A percentile compares a stretch with the other conserved stretches of the same genome.
These are phyloP conservation scores for Pelargonium hybrid DNA, from an alignment of 441 rosid species.

Conservation along the genomic window DNA sequence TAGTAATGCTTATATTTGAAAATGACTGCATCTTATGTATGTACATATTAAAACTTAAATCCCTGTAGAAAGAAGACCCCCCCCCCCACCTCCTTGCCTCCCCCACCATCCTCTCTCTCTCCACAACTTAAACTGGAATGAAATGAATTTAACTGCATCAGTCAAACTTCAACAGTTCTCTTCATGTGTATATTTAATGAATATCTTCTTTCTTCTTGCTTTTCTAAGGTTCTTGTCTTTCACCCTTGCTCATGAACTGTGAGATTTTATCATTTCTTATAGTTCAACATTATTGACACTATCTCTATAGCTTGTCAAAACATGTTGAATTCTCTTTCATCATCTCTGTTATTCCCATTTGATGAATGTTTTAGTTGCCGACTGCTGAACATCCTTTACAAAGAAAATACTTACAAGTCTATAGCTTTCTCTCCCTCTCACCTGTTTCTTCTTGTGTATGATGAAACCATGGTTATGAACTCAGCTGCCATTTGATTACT, in stretches of 20 bases:
- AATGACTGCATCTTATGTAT: background rate
- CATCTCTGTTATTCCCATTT: background rate
- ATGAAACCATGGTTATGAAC: background rate
- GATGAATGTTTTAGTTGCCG: background rate
- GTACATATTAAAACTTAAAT: background rate
- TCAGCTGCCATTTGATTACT: background rate
- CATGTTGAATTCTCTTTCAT: background rate
- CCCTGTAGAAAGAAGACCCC: background rate
- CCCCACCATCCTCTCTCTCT: background rate
- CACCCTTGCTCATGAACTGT: background rate
- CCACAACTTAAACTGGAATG: background rate
- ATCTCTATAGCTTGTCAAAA: background rate
- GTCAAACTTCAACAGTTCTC: no score
- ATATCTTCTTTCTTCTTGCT: background rate
- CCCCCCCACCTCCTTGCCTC: no score
- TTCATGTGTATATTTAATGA: no score
- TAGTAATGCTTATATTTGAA: slow-evolving; percentile 18
- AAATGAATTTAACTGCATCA: background rate
- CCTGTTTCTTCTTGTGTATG: background rate
- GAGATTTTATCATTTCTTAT: background rate
- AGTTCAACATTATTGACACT: background rate
- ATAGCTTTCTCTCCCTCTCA: background rate
- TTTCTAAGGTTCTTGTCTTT: background rate
- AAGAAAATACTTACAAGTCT: background rate
- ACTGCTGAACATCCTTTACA: background rate